phyloP scores from a whole-genome alignment of 2,329 filamentous ascomycete species.

The Clonostachys rhizophaga region DNA sequence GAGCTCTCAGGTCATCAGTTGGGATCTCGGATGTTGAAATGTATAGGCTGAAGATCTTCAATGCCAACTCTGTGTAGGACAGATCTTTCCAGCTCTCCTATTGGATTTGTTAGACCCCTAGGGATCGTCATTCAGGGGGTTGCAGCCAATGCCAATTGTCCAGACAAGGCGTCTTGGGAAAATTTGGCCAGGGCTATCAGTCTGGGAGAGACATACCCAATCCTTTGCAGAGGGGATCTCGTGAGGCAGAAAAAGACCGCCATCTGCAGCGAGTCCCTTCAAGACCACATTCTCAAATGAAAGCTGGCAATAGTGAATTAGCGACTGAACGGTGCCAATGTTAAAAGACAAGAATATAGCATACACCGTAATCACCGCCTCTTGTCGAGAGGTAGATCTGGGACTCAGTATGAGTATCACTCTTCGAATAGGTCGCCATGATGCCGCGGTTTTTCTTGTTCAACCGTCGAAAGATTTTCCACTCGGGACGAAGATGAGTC shows the following conservation, averaged over 20 bases:
- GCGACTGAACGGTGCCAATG: neutral
- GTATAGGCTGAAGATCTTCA: slow-evolving; percentile 81
- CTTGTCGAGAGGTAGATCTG: slow-evolving; percentile 47
- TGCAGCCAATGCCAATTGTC: too few species aligned
- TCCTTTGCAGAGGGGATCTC: slow-evolving; percentile 58
- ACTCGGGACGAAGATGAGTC: too few species aligned
- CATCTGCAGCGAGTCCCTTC: slow-evolving; percentile 82
- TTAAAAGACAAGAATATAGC: slow-evolving; percentile 5
- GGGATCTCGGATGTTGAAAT: slow-evolving; percentile 83
- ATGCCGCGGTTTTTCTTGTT: neutral
- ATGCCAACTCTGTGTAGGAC: slow-evolving; percentile 77
- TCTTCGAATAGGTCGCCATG: neutral
- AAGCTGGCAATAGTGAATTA: slow-evolving; percentile 42
- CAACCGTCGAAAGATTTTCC: too few species aligned
- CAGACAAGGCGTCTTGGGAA: too few species aligned
- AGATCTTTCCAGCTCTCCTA: slow-evolving; percentile 70
- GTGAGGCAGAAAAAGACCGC: slow-evolving; percentile 86
- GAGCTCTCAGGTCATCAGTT: slow-evolving; percentile 69
- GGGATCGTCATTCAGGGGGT: too few species aligned
- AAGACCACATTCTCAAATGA: slow-evolving; percentile 90
- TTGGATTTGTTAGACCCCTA: neutral
- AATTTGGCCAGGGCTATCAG: too few species aligned
- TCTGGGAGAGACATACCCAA: neutral
- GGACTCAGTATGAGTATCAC: slow-evolving; percentile 32
- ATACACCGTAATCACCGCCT: slow-evolving; percentile 43